Base-by-base conservation (phyloP, 768 basidiomycete species). In the Candolleomyces aberdarensis region DNA sequence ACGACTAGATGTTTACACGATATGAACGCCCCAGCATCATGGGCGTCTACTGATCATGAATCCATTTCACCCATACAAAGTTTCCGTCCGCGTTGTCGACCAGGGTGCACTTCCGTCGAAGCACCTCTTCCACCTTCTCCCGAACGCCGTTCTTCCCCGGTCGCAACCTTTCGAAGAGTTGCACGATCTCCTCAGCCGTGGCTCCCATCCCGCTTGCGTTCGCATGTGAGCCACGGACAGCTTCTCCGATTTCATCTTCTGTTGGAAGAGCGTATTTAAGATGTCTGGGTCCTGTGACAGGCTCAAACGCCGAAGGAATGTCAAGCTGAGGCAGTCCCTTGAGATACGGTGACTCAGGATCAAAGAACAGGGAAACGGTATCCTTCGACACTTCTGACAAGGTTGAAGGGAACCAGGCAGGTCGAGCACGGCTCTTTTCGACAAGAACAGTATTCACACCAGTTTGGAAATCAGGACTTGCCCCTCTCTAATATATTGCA, bases 111-210 rank as follows among this genome's bases (percentile, higher is more conserved):
- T 78, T 82, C 66, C 94, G 86, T 59, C 76, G 69, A 13, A 91
- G 81, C 51, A 97, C 85, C 64, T 95, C 94, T 40, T 83, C 64
- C 20, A 96, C 78, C 75, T 95, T 97, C 67, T 87, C 87, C 66
- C 74, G 78, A 2, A 92, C 84, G 29, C 91, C 92, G 50, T 77
- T 69, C 74, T 85, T 85, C 31, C 82, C 77, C 63, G 74, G 69
- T 32, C 80, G 78, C 52, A 81, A 62, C 31, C 77, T 73, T 44
- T 80, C 74, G 63, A 86, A 86, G 68, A 80, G 80, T 26, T 78
- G 73, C 5, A 92, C 66, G 48, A 95, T 71, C 66, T 94, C 91
- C 40, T 84, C 78, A 57, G 83, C 70, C 8, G 80, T 87, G 29
- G 90, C 65, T 19, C 84, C 84, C 62, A 83, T 84, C 22, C 79